Evolutionary conservation across 768 basidiomycete genomes (phyloP).

Genomic region (Mycena leptocephala): DNA sequence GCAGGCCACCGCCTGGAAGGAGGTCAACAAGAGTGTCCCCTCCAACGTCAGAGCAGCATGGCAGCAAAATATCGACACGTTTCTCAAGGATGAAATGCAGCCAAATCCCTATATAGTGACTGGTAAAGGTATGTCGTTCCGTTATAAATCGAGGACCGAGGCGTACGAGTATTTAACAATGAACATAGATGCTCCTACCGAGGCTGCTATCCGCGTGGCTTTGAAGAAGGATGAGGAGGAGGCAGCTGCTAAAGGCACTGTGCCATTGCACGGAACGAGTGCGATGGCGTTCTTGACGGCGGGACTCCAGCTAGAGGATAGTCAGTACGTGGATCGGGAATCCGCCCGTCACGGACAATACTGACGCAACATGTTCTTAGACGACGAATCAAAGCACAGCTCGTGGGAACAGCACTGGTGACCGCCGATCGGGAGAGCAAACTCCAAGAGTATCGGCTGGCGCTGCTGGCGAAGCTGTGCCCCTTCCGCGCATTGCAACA

Average conservation of each 20-base stretch:
- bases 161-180: not conserved
- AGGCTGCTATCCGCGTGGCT: not conserved
- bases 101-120: not conserved
- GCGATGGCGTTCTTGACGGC: too few species aligned
- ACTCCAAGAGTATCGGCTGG: slow-evolving; percentile 16
- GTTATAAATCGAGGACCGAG: not conserved
- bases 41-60: not conserved
- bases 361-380: not conserved
- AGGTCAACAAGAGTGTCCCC: not conserved
- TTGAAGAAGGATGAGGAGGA: too few species aligned
- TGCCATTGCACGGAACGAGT: too few species aligned
- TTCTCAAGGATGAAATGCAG: not conserved
- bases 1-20: not conserved
- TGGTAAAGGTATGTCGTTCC: not conserved
- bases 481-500: slow-evolving; percentile 14
- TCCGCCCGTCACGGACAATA: too few species aligned
- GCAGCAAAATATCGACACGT: not conserved
- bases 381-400: not conserved
- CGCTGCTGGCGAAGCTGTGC: slow-evolving; percentile 4
- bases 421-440: slow-evolving; percentile 2
- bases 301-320: too few species aligned
- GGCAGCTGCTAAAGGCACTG: too few species aligned
- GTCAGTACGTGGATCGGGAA: too few species aligned
- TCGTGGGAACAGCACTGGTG: not conserved
- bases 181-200: not conserved